Conservation (phyloP, 352 stramenopile species). For the Pelagophyceae sp. region DNA sequence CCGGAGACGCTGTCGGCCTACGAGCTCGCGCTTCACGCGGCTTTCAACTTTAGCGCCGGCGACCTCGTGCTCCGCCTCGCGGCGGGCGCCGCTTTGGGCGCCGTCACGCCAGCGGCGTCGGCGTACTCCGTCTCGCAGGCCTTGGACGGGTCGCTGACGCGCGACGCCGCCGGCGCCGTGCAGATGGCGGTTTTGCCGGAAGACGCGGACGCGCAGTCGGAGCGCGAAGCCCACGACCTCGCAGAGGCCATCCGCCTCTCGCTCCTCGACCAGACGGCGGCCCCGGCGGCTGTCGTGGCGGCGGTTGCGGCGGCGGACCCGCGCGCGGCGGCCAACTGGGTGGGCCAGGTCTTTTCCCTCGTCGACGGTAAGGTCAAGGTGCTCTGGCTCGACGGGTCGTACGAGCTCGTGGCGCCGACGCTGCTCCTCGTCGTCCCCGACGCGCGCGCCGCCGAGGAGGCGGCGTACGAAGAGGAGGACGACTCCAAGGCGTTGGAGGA, state of each 20-base stretch:
- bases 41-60: not conserved
- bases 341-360: slow-evolving; percentile 2
- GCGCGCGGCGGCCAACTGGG: not conserved
- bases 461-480: not conserved
- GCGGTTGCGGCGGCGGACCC: not conserved
- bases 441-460: not conserved
- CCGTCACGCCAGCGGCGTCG: not conserved
- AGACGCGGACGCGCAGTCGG: not conserved
- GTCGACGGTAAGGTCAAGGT: not conserved
- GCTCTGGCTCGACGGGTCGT: not conserved
- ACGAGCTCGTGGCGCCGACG: not conserved
- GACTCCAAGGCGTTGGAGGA: not conserved
- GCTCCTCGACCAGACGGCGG: not conserved
- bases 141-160: not conserved
- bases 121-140: not conserved
- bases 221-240: not conserved
- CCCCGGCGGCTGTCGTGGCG: not conserved
- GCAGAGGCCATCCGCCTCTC: slow-evolving; percentile 14
- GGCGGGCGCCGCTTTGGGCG: not conserved
- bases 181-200: not conserved
- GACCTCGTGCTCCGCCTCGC: not conserved
- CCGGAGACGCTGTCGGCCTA: slow-evolving; percentile 6
- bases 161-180: not conserved
- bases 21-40: not conserved
- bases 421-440: slow-evolving; percentile 2